Evolutionary conservation across 1,284 basidiomycete species (phyloP), one percentile per base, ranked within the genome.

Genomic region (Pyrrhoderma noxium): DNA sequence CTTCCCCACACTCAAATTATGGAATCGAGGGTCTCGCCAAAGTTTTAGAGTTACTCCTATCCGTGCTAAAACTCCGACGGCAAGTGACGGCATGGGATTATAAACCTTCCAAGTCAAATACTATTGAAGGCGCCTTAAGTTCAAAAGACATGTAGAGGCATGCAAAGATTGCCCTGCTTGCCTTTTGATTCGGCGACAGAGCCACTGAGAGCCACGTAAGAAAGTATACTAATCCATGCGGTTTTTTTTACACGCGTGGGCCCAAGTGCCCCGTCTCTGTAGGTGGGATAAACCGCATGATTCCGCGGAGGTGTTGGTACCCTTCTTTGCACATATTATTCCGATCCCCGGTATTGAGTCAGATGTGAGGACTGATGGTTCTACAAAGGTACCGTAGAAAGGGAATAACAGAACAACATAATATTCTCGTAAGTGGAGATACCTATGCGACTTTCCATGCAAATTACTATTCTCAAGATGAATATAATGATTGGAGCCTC

Each of bases 91-190:
- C 43, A 25, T 35, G 19, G 23, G 36, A 40, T 43, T 51, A 25
- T 51, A 43, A 50, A 51, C 49, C 34, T 39, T 51, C 43, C 23
- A 38, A 47, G 38, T 14, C 43, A 45, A 43, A 51, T 43, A 37
- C 18, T 35, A 39, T 35, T 39, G n/a, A 35, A 41, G 31, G 25
- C 22, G 22, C 37, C 14, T 21, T 21, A 47, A 36, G 23, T 14
- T 16, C 19, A 19, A 23, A 36, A 38, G 46, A 39, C 46, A 47
- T 35, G 31, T 38, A 23, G 38, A 36, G 27, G 46, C 19, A 18
- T 47, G 14, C 37, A 36, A 38, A 35, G 21, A 22, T 47, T 38
- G 35, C 34, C 34, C 21, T 13, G 11, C 7, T 11, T 5, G 11
- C 5, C 27, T 11, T 31, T 31, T 31, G 27, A 31, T 31, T 5